A percentile compares a stretch with the other conserved stretches of the same genome.
Evolutionary conservation across 192 early-diverging fungal species (phyloP).

Genomic region (Backusella psychrophila): DNA sequence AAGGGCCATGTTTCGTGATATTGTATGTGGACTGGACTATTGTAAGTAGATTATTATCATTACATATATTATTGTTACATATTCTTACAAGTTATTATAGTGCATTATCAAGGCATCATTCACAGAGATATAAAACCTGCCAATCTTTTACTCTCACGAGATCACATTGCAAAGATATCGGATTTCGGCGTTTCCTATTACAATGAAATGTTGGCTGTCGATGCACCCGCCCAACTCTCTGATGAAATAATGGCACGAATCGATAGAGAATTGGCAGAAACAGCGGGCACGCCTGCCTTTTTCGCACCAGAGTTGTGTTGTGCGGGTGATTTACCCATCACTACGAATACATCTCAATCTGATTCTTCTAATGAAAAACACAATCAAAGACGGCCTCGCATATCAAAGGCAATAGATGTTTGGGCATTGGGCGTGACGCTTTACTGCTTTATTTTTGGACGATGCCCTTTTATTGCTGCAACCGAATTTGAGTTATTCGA

Average conservation of each 20-base stretch:
- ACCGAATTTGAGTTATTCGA: slow-evolving; percentile 98
- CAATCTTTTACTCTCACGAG: slow-evolving; percentile 81
- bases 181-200: slow-evolving; percentile 99
- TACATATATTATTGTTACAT: not conserved
- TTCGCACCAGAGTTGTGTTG: slow-evolving; percentile 98
- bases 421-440: slow-evolving; percentile 98
- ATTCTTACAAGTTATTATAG: slow-evolving; percentile 29
- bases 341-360: not conserved
- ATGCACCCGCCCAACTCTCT: slow-evolving; percentile 27
- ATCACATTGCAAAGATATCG: slow-evolving; percentile 87
- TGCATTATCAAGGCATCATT: slow-evolving; percentile 94
- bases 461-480: slow-evolving; percentile 90
- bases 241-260: slow-evolving; percentile 32
- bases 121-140: slow-evolving; percentile 99
- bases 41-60: slow-evolving; percentile 55
- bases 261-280: slow-evolving; percentile 92
- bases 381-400: slow-evolving; percentile 43
- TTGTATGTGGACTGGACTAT: slow-evolving; percentile 92
- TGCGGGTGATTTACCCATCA: slow-evolving; percentile 37
- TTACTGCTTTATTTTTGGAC: slow-evolving; percentile 92
- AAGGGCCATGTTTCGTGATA: slow-evolving; percentile 85
- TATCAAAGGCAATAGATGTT: slow-evolving; percentile 91
- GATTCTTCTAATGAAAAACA: not conserved
- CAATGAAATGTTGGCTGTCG: slow-evolving; percentile 45
- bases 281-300: slow-evolving; percentile 95